A percentile compares a stretch with the other conserved stretches of the same genome.
These are phyloP conservation scores for Brassica cretica DNA, from an alignment of 345 rosid species.

Conservation along the genomic window DNA sequence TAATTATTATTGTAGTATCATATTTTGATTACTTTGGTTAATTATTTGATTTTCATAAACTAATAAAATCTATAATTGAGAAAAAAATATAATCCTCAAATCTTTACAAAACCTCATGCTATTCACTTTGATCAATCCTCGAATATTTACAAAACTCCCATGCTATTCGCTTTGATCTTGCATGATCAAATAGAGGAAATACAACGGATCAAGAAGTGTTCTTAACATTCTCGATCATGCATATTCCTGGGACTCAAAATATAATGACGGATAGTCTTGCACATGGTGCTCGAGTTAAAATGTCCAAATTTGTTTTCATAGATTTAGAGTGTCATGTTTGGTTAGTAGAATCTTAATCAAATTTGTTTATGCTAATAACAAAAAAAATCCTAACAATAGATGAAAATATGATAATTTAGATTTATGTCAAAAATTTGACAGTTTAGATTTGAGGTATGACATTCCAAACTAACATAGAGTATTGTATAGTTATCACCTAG, in stretches of 20 bases:
- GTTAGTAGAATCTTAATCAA: too few relatives aligned
- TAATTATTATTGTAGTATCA: background rate
- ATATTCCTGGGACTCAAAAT: too few relatives aligned
- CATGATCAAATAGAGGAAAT: too few relatives aligned
- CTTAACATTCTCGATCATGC: too few relatives aligned
- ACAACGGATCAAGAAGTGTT: too few relatives aligned
- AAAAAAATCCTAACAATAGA: background rate
- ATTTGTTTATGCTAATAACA: too few relatives aligned
- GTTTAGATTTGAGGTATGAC: background rate
- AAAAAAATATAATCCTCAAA: background rate
- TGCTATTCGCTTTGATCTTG: too few relatives aligned
- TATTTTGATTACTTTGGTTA: background rate
- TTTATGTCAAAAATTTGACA: background rate
- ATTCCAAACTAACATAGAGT: background rate
- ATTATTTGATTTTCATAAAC: background rate
- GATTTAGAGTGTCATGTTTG: too few relatives aligned
- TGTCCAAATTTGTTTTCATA: too few relatives aligned
- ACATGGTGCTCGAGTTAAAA: too few relatives aligned
- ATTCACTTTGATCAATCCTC: background rate
- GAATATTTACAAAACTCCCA: too few relatives aligned
- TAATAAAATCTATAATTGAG: background rate
- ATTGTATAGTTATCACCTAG: background rate
- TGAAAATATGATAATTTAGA: background rate
- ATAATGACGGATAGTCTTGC: too few relatives aligned
- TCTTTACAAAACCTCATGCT: background rate